Percentiles rank a stretch among this genome's conserved stretches.
Evolutionary conservation across 768 basidiomycete genomes (phyloP).

Genomic region (Rhodotorula babjevae): DNA sequence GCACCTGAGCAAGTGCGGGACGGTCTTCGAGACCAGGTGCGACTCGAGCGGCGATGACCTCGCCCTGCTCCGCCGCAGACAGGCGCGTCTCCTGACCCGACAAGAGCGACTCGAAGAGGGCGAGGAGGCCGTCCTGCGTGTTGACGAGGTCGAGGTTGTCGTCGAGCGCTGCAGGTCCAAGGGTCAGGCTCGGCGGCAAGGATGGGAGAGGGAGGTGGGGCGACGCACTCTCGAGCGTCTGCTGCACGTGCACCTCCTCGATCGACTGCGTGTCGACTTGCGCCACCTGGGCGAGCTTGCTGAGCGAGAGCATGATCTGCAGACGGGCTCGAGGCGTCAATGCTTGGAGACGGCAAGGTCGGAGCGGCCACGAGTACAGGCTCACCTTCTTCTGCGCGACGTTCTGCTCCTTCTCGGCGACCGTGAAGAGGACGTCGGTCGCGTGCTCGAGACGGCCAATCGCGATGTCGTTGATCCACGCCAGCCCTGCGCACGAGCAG

Average conservation of each 20-base stretch:
- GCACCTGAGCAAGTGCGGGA: conserved; percentile 53
- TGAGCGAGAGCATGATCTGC: conserved; percentile 84
- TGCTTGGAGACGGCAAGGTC: too few species aligned
- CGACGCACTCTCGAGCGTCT: conserved; percentile 53
- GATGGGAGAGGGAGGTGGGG: not conserved
- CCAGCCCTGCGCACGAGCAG: conserved; percentile 34
- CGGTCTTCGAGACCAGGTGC: conserved; percentile 19
- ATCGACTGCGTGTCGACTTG: conserved; percentile 52
- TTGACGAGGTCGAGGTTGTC: conserved; percentile 80
- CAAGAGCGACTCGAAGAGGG: conserved; percentile 56
- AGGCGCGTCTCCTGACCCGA: conserved; percentile 21
- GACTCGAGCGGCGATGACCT: conserved; percentile 4
- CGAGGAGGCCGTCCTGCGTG: conserved; percentile 66
- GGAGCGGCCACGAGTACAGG: not conserved
- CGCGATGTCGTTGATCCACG: conserved; percentile 84
- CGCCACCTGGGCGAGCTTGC: conserved; percentile 77
- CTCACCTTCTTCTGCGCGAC: conserved; percentile 74
- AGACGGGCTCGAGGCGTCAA: not conserved
- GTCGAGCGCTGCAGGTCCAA: conserved; percentile 62
- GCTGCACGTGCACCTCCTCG: conserved; percentile 51
- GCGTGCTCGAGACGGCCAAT: conserved; percentile 64
- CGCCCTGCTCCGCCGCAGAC: conserved; percentile 15
- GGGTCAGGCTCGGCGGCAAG: not conserved
- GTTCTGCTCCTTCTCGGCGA: conserved; percentile 57
- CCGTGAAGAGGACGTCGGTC: conserved; percentile 60